Evolutionary conservation across 2,329 filamentous ascomycete genomes (phyloP), one percentile per base, ranked within the genome.

Genomic region (Rugonectria rugulosa): DNA sequence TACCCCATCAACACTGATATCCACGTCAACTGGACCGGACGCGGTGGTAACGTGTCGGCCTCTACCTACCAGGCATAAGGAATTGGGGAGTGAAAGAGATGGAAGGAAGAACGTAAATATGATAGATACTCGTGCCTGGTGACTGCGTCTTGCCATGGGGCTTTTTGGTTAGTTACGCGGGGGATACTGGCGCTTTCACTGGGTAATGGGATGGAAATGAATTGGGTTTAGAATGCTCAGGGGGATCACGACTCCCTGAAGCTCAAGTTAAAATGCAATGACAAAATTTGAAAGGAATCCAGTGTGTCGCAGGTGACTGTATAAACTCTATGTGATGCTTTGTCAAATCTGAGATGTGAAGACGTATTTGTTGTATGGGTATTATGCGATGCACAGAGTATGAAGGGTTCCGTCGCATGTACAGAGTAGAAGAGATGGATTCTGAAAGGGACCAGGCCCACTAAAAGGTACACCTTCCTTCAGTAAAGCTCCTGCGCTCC

Each of bases 1-100:
- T 96, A 96, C 83, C 89, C 88, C 65, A 86, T 83, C 69, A 92
- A 88, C 77, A 81, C 92, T 81, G 87, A 98, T 77, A 95, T 94
- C 75, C 95, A 99, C 86, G 92, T 98, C 78, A 99, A 99, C 91
- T 99, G 95, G 95, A 99, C 95, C 69, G 95, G 95, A 71, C 90
- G 95, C 76, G 95, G 95, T 75, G 95, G 95, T 73, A 95, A 98
- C 75, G 90, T 99, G 65, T 97, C 92, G 69, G 95, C 95, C 71
- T 97, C 93, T 47, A 98, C 93, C 68, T 99, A 99, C 86, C 90
- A 92, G 81, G 95, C 91, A 83, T 98, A 96, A 84, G 53, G 3
- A 21, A 31, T 17, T 54, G 31, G 32, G 23, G 57, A 62, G 54
- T 51, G 57, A 49, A 57, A 52, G 50, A 61, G 24, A 44, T 40